Base-by-base conservation (phyloP, 139 green algal species). In the Chlamydomonas schloesseri region DNA sequence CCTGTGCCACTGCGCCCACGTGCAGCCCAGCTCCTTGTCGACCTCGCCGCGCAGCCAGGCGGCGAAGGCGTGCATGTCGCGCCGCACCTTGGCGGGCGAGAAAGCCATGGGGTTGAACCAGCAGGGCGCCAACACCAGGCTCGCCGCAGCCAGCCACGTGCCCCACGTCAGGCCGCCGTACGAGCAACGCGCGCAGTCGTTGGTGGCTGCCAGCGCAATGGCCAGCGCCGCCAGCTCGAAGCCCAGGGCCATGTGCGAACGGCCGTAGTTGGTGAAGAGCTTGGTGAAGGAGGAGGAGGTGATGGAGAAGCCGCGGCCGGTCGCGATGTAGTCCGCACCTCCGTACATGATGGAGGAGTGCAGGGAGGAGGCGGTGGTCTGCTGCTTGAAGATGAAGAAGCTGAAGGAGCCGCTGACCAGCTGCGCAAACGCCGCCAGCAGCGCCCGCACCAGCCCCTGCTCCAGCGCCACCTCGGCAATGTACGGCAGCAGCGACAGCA, bases 291-390 rank as follows among this genome's bases (percentile, higher is more conserved):
- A 87, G 71, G 91, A 93, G 85, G 96, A 94, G 34, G 91, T 91
- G 72, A 97, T 85, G n/a, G 94, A 91, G 84, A 97, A 98, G 64
- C 95, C 96, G 70, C 96, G 91, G 34, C 96, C 77, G 29, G 77
- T 84, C 64, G 64, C 90, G n/a, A 96, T 90, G 91, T 98, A 98
- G 91, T 93, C 89, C 58, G 93, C 95, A 33, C 92, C 91, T 64
- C 94, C 92, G 75, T 94, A 95, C 67, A 91, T 77, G 74, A 96
- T 87, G 72, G 94, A 93, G 33, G 91, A 88, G 37, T 89, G 71
- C 74, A 97, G 96, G 78, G 90, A 92, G 87, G 90, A 82, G 36
- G 90, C 77, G 37, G 89, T 95, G 15, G 94, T 96, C 87, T 95
- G 93, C 58, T 93, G 84, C 76, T 93, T 92, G 85, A 96, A 95